Evolutionary conservation across 176 grass and related monocot genomes (phyloP), one percentile per base, ranked within the genome.

Genomic region (Oryza glaberrima): DNA sequence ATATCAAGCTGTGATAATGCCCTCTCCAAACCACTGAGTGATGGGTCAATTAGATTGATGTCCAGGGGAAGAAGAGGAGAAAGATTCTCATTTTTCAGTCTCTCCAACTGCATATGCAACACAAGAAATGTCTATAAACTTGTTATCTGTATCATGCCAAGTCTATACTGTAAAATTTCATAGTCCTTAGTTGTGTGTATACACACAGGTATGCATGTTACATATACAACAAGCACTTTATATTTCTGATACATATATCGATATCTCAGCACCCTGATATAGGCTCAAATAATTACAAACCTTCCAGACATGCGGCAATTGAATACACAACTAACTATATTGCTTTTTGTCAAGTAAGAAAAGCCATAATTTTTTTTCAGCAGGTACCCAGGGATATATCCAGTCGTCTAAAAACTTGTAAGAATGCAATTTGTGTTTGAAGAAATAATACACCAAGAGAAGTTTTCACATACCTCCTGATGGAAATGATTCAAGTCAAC

Each of bases 1-100:
- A 73, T 95, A 85, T 99, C 91, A 81, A 99, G 93, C 58, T 95
- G 91, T 64, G 88, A 94, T 85, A 99, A 91, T 32, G 88, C 88
- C 77, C 93, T 96, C 80, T 94, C 88, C 64, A 99, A 93, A 89
- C 83, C 84, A 80, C 81, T 66, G 58, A 94, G 88, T 14, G 96
- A 96, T 70, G 96, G 88, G 17, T 91, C 84, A 73, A 77, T 89
- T 73, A 84, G 58, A 85, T 92, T 87, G 80, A 86, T 83, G 17
- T 89, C 88, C 46, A 90, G 79, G 28, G 93, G 93, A 88, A 94
- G 81, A 84, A 96, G 86, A 64, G 89, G 86, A 73, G 93, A 96
- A 47, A 87, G 46, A 80, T 94, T 92, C 76, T 96, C 96, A 84
- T 83, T 84, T 83, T 88, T 94, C 77, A 96, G 76, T 84, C 76